Conservation (phyloP, 2,329 filamentous ascomycete genomes). For the Hortaea werneckii region DNA sequence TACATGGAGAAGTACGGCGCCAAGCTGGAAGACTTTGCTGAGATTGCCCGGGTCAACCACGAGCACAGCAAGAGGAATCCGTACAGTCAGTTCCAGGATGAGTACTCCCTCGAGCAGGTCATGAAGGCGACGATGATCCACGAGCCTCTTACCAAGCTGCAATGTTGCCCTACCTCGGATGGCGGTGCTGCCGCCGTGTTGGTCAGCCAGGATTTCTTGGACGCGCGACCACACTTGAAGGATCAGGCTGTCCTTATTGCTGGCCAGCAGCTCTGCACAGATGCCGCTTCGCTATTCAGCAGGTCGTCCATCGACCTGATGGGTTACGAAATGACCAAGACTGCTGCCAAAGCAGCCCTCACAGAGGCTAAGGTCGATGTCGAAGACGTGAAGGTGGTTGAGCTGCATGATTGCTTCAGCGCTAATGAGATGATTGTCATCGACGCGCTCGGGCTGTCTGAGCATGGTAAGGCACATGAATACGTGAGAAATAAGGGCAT, state of each 20-base stretch:
- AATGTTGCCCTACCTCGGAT: conserved; percentile 95
- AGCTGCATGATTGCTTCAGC: conserved; percentile 94
- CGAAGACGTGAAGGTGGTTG: conserved; percentile 68
- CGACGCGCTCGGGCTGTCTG: conserved; percentile 70
- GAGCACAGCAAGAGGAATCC: conserved; percentile 85
- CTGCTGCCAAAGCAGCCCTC: conserved; percentile 60
- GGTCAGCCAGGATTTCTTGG: conserved; percentile 80
- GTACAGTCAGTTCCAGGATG: conserved; percentile 93
- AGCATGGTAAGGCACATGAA: conserved; percentile 79
- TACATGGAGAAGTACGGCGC: conserved; percentile 94
- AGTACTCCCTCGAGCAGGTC: conserved; percentile 81
- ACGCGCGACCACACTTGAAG: conserved; percentile 70
- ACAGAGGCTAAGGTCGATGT: conserved; percentile 59
- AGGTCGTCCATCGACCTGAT: conserved; percentile 75
- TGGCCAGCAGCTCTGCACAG: conserved; percentile 79
- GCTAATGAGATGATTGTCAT: conserved; percentile 89
- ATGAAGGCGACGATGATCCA: conserved; percentile 66
- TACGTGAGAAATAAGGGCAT: conserved; percentile 80
- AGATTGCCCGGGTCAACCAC: conserved; percentile 90
- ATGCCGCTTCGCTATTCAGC: conserved; percentile 69
- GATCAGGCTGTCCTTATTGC: conserved; percentile 79
- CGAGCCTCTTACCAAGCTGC: conserved; percentile 87
- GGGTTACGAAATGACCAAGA: conserved; percentile 74
- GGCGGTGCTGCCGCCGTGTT: conserved; percentile 81
- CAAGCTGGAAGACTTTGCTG: conserved; percentile 74